Conservation (phyloP, 176 grass and related monocot species). For the Triticum turgidum region DNA sequence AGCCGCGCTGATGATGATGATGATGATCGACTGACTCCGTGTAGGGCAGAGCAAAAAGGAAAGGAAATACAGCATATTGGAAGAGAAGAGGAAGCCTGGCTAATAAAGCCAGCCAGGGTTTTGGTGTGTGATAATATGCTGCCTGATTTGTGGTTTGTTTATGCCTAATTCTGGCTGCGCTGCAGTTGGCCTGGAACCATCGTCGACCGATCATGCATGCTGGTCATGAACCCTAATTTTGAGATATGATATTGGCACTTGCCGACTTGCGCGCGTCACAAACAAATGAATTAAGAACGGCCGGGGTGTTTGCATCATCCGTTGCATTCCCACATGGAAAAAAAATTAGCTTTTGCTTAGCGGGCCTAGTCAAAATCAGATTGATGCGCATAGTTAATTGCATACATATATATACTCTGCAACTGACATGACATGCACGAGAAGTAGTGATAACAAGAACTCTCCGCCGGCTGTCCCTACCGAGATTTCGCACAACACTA, state of each 20-base stretch:
- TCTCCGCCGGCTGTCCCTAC: not conserved
- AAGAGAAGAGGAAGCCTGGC: not conserved
- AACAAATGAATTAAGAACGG: not conserved
- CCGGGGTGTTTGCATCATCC: not conserved
- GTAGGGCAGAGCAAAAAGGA: conserved; percentile 13
- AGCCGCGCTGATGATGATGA: not conserved
- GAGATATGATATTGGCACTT: not conserved
- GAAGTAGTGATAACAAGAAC: not conserved
- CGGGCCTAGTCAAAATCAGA: not conserved
- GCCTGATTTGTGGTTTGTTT: conserved; percentile 16
- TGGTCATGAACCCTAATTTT: not conserved
- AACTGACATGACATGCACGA: not conserved
- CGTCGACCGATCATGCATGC: not conserved
- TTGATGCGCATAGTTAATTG: not conserved
- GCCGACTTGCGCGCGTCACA: not conserved
- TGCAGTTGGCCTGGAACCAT: not conserved
- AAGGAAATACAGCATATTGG: too few relatives aligned
- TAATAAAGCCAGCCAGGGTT: conserved; percentile 39
- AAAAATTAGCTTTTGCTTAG: not conserved
- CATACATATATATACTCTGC: too few relatives aligned
- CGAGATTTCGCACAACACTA: not conserved
- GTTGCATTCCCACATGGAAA: not conserved
- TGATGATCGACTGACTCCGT: not conserved
- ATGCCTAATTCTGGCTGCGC: not conserved
- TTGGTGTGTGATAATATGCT: not conserved